Conservation (phyloP, 495 filamentous ascomycete species). For the Xylaria nigripes region DNA sequence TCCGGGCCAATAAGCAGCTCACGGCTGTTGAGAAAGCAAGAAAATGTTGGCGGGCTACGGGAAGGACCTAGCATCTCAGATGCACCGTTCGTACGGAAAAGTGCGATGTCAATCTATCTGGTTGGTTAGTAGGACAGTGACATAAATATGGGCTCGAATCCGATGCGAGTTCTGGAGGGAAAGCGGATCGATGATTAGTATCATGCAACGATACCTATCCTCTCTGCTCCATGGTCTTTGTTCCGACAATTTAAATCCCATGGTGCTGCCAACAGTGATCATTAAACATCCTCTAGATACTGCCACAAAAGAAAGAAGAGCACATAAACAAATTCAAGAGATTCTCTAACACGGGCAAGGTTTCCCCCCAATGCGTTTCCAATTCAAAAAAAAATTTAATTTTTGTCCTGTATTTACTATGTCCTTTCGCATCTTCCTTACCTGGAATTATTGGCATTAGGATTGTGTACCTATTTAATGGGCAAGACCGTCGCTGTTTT, state of each 20-base stretch:
- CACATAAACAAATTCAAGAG: background rate
- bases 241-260: background rate
- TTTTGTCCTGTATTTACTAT: background rate
- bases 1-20: too few species aligned
- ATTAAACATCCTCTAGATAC: background rate
- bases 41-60: too few species aligned
- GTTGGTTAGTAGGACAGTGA: too few species aligned
- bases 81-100: too few species aligned
- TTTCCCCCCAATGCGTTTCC: background rate
- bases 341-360: background rate
- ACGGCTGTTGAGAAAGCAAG: too few species aligned
- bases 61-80: too few species aligned
- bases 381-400: background rate
- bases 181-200: too few species aligned
- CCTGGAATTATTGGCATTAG: background rate
- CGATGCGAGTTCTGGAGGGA: too few species aligned
- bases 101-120: too few species aligned
- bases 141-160: too few species aligned
- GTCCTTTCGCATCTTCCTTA: background rate
- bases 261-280: background rate
- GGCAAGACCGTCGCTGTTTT: conserved; percentile 23
- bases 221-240: background rate
- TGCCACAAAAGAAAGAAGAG: background rate
- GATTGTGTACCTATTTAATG: conserved; percentile 4
- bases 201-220: too few species aligned